Evolutionary conservation across 2,329 filamentous ascomycete genomes (phyloP), one percentile per base, ranked within the genome.

Genomic region (Shiraia sp.): DNA sequence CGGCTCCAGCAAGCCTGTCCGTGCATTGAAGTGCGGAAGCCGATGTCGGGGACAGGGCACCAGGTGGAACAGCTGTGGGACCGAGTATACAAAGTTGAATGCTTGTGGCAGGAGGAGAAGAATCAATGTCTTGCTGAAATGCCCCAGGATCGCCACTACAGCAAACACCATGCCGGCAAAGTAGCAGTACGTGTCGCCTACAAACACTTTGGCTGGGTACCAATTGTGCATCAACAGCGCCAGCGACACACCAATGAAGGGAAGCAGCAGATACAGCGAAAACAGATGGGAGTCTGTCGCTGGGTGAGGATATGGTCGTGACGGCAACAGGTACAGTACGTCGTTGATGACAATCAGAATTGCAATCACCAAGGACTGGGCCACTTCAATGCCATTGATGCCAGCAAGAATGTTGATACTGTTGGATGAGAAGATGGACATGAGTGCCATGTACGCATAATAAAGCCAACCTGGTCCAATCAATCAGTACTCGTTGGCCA

Each of bases 341-440:
- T 97, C 93, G 74, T 99, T 99, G 66, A 90, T 74, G 45, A 86
- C 81, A 54, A 99, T 82, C 36, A 97, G 80, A 38, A 84, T 70
- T 17, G 91, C 92, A 65, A 99, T 89, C 51, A 96, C 88, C 49
- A 99, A 77, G 45, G 90, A 96, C 73, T 99, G 93, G 9, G 87
- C 84, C 40, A 97, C 93, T 70, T 99, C 93, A 67, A 99, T 93
- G 40, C 93, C 93, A 70, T 99, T 99, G 71, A 99, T 89, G n/a
- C 93, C 93, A 0, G 93, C 93, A n/a, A 99, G 78, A 73, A 99
- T 99, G 76, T 99, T 99, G 80, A 99, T 99, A 70, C 90, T 90
- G 74, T 99, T 97, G 6, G 93, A 91, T 57, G 90, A 95, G 76
- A 99, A 99, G 70, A 99, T 99, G 66, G 92, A 88, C 55, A 99